Evolutionary conservation across 192 early-diverging fungal genomes (phyloP), one percentile per base, ranked within the genome.

Genomic region (Mortierella antarctica): DNA sequence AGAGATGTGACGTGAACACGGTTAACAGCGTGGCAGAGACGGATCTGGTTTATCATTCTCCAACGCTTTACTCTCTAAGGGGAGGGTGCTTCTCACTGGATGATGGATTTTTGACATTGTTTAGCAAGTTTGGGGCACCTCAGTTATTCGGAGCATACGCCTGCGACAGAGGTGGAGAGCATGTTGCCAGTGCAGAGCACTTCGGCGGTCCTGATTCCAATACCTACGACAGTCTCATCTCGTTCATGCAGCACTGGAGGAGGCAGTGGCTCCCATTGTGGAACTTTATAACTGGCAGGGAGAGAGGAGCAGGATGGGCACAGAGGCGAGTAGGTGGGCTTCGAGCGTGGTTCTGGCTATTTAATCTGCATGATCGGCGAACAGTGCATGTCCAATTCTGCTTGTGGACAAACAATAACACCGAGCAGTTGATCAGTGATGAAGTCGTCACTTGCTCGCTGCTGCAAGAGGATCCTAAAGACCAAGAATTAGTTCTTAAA

Each of bases 201-300:
- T 71, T 71, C 63, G 52, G 60, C 18, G 70, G 70, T n/a, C 39
- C 50, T 13, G 50, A 23, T 15, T 20, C 70, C 60, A 55, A 46
- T 1, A 71, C 70, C 12, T 60, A 71, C 12, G 23, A 62, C 0
- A 60, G 63, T 71, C 70, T 60, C 39, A 60, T 71, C 63, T 41
- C 63, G 12, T 71, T 71, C 39, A 71, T 60, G 45, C 62, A 62
- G 70, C 70, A 71, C 23, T 71, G 70, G 69, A 71, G 63, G 45
- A 62, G 70, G 41, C 70, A 63, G 60, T 71, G 70, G 70, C 8
- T 56, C 14, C 60, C 60, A 7, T 71, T 62, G 44, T 71, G 70
- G 70, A 63, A 48, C 15, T 61, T 71, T 47, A 60, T 56, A 0
- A 62, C 21, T 0, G 6, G 7, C 13, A 56, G 59, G 54, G 63